Evolutionary conservation across 805 yeast species (phyloP).

Genomic region (Barnettozyma siamensis): DNA sequence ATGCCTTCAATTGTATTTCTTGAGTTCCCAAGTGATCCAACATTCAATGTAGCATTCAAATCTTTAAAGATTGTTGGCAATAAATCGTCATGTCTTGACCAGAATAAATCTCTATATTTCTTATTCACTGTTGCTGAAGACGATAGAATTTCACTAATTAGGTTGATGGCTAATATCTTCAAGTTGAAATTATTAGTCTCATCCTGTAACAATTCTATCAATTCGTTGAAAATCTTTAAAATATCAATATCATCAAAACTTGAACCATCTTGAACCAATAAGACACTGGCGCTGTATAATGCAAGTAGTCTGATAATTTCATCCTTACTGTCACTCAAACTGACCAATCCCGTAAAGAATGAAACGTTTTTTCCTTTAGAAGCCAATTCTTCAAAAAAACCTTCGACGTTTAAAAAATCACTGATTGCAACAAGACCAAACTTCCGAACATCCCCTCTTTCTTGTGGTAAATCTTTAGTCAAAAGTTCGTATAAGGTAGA

Average conservation of each 20-base stretch:
- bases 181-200: slow-evolving; percentile 39
- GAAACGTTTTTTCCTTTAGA: slow-evolving; percentile 1
- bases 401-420: slow-evolving; percentile 39
- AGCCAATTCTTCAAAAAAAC: slow-evolving; percentile 37
- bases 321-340: slow-evolving; percentile 49
- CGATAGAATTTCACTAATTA: slow-evolving; percentile 52
- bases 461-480: slow-evolving; percentile 45
- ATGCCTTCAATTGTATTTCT: slow-evolving; percentile 22
- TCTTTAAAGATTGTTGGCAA: slow-evolving; percentile 45
- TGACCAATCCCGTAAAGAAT: slow-evolving; percentile 37
- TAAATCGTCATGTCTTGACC: slow-evolving; percentile 36
- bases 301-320: slow-evolving; percentile 50
- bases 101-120: slow-evolving; percentile 46
- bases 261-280: slow-evolving; percentile 35
- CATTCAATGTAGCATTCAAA: slow-evolving; percentile 28
- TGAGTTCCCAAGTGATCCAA: slow-evolving; percentile 25
- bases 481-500: slow-evolving; percentile 49
- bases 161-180: slow-evolving; percentile 60
- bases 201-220: slow-evolving; percentile 24
- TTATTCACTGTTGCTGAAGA: slow-evolving; percentile 33
- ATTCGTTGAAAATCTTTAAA: slow-evolving; percentile 9
- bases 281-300: slow-evolving; percentile 46
- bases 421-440: slow-evolving; percentile 56
- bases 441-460: slow-evolving; percentile 53
- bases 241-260: slow-evolving; percentile 10